These are phyloP conservation scores for Colletotrichum zoysiae DNA, from an alignment of 2,329 filamentous ascomycete genomes.

Conservation along the genomic window DNA sequence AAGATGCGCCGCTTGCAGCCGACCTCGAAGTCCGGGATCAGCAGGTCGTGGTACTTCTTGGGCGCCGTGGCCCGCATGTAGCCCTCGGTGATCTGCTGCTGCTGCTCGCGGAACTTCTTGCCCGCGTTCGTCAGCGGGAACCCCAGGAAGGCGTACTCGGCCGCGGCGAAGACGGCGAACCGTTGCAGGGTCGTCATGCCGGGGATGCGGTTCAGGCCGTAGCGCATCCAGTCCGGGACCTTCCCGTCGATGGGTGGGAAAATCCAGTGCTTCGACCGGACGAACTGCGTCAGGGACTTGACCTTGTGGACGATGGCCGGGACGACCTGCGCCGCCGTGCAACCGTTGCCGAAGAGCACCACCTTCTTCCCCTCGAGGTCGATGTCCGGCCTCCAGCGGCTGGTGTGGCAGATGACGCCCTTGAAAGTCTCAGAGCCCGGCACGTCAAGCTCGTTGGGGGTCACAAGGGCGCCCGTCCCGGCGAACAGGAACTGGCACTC, in stretches of 20 bases:
- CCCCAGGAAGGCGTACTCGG: slow-evolving; percentile 54
- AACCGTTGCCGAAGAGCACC: slow-evolving; percentile 67
- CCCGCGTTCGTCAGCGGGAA: slow-evolving; percentile 12
- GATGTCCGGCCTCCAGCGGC: slow-evolving; percentile 66
- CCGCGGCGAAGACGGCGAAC: slow-evolving; percentile 56
- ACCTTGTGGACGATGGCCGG: slow-evolving; percentile 56
- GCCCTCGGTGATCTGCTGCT: slow-evolving; percentile 55
- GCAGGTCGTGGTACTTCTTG: slow-evolving; percentile 69
- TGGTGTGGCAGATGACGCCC: slow-evolving; percentile 67
- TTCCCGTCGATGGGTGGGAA: slow-evolving; percentile 49
- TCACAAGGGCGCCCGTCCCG: slow-evolving; percentile 51
- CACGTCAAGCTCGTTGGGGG: slow-evolving; percentile 55
- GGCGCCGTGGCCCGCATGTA: slow-evolving; percentile 62
- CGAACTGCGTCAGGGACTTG: slow-evolving; percentile 51
- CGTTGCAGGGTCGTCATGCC: slow-evolving; percentile 57
- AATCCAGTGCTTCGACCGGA: slow-evolving; percentile 59
- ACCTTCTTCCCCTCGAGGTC: slow-evolving; percentile 62
- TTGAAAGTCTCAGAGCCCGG: slow-evolving; percentile 63
- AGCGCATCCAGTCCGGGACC: slow-evolving; percentile 40
- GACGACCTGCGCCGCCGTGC: slow-evolving; percentile 66
- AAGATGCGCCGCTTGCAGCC: slow-evolving; percentile 74
- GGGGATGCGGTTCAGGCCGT: slow-evolving; percentile 62
- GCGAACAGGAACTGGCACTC: slow-evolving; percentile 57
- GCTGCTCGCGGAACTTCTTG: slow-evolving; percentile 50
- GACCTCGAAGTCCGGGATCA: slow-evolving; percentile 73